Conservation (phyloP, 2,329 filamentous ascomycete species). For the Diplodia sapinea region DNA sequence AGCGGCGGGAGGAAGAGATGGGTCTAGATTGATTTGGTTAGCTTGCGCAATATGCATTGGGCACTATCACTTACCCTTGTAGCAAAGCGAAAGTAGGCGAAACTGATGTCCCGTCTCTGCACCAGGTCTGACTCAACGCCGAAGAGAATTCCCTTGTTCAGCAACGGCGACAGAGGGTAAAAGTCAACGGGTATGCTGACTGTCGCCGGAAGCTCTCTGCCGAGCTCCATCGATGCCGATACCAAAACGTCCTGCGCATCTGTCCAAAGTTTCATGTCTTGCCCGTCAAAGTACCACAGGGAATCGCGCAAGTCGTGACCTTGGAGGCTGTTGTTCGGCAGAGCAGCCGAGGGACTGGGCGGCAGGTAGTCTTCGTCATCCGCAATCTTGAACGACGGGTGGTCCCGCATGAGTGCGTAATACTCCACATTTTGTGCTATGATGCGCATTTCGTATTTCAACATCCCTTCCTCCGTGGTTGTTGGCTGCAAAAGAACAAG, state of each 20-base stretch:
- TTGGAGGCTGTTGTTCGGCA: constrained; percentile 50
- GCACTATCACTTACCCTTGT: constrained; percentile 70
- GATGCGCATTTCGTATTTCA: constrained; percentile 98
- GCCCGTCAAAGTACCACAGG: constrained; percentile 92
- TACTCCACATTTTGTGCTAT: constrained; percentile 97
- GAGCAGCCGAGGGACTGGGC: constrained; percentile 51
- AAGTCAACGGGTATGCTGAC: constrained; percentile 89
- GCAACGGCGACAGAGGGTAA: constrained; percentile 84
- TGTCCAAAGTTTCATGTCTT: constrained; percentile 84
- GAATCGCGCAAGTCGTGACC: constrained; percentile 76
- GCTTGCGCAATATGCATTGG: constrained; percentile 24
- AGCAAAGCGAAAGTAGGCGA: constrained; percentile 86
- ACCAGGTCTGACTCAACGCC: constrained; percentile 91
- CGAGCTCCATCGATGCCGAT: constrained; percentile 68
- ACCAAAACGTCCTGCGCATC: constrained; percentile 84
- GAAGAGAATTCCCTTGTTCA: constrained; percentile 88
- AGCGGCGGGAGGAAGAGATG: constrained; percentile 92
- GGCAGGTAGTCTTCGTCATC: constrained; percentile 54
- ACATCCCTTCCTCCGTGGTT: constrained; percentile 76
- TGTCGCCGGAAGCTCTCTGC: constrained; percentile 73
- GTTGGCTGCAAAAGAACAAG: constrained; percentile 90
- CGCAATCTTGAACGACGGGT: constrained; percentile 60
- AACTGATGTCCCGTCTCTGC: constrained; percentile 89
- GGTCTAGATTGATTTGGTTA: constrained; percentile 64
- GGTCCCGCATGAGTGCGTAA: constrained; percentile 89